Evolutionary conservation across 2,329 filamentous ascomycete species (phyloP).

Genomic region (Fusarium albosuccineum): DNA sequence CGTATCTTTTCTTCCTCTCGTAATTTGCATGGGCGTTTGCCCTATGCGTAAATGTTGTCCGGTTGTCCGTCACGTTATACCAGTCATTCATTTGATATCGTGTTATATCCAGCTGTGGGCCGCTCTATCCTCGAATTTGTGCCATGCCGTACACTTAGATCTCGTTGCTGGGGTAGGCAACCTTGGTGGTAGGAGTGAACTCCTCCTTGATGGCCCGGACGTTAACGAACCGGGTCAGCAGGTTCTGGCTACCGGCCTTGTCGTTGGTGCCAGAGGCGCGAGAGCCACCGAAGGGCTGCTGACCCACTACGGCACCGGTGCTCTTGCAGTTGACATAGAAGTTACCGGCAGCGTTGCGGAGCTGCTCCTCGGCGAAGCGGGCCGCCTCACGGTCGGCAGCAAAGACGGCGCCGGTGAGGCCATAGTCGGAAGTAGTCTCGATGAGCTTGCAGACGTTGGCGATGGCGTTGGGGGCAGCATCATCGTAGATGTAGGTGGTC

Average conservation of each 20-base stretch:
- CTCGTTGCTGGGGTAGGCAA: conserved; percentile 80
- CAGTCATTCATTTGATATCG: conserved; percentile 30
- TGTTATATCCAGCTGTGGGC: conserved; percentile 9
- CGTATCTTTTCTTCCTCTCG: conserved; percentile 7
- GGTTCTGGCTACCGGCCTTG: conserved; percentile 76
- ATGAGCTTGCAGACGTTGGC: conserved; percentile 71
- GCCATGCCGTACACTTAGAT: conserved; percentile 52
- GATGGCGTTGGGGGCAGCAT: conserved; percentile 70
- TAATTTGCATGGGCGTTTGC: conserved; percentile 18
- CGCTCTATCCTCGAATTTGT: conserved; percentile 3
- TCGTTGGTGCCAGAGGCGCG: conserved; percentile 79
- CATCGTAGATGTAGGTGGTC: conserved; percentile 82
- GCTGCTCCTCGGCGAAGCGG: conserved; percentile 75
- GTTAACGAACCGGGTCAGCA: conserved; percentile 76
- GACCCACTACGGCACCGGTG: conserved; percentile 78
- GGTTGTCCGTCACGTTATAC: conserved; percentile 7
- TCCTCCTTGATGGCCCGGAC: conserved; percentile 80
- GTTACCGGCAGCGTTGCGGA: conserved; percentile 82
- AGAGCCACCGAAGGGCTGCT: conserved; percentile 79
- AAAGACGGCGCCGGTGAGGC: conserved; percentile 82
- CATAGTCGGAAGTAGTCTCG: conserved; percentile 81
- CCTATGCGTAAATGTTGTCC: conserved; percentile 2
- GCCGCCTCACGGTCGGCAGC: conserved; percentile 76
- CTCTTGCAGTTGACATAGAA: conserved; percentile 91
- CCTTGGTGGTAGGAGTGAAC: conserved; percentile 72